Conservation (phyloP, 352 stramenopile genomes). For the Globisporangium spiculum region DNA sequence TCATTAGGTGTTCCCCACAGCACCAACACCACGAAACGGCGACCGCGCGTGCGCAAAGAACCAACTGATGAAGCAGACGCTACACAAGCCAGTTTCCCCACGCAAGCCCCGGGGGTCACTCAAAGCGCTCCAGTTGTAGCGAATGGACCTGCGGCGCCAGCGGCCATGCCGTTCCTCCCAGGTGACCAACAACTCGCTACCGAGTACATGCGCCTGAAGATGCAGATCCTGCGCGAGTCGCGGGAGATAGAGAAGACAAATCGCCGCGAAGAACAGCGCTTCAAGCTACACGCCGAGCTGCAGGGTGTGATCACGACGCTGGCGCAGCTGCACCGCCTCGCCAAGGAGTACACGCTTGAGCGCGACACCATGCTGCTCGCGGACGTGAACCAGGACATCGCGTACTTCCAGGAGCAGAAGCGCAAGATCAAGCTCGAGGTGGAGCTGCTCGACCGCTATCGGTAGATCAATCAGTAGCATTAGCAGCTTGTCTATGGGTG, state of each 20-base stretch:
- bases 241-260: slow-evolving; percentile 9
- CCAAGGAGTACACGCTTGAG: slow-evolving; percentile 31
- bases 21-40: slow-evolving; percentile 7
- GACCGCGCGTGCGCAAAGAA: neutral
- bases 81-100: neutral
- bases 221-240: slow-evolving; percentile 28
- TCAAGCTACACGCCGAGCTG: slow-evolving; percentile 39
- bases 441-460: slow-evolving; percentile 18
- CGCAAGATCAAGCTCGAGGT: slow-evolving; percentile 34
- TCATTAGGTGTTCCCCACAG: neutral
- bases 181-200: slow-evolving; percentile 16
- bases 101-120: neutral
- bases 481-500: neutral
- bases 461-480: neutral
- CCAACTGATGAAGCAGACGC: neutral
- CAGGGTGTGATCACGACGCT: slow-evolving; percentile 36
- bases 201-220: slow-evolving; percentile 17
- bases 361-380: slow-evolving; percentile 20
- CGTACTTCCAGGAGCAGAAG: slow-evolving; percentile 42
- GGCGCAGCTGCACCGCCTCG: slow-evolving; percentile 33
- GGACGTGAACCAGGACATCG: slow-evolving; percentile 42
- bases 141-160: neutral
- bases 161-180: neutral
- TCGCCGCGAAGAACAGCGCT: slow-evolving; percentile 21
- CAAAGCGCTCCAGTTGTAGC: neutral